Evolutionary conservation across 345 rosid species (phyloP).

Genomic region (Acer saccharum): DNA sequence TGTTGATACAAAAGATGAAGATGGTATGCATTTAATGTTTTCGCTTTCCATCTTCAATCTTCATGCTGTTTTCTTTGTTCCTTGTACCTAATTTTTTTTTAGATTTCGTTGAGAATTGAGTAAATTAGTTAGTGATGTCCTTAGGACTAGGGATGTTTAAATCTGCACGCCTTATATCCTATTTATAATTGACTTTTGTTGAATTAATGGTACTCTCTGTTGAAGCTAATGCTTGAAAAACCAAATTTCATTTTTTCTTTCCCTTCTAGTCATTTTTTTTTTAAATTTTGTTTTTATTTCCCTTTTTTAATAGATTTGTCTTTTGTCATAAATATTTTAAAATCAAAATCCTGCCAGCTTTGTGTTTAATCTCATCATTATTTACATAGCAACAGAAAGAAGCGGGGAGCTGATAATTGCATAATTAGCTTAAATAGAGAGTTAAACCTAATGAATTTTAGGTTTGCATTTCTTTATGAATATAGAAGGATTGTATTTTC

Average conservation of each 20-base stretch:
- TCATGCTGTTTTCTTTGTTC: background rate
- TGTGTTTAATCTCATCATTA: no score
- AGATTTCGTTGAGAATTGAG: background rate
- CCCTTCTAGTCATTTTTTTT: background rate
- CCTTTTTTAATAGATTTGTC: background rate
- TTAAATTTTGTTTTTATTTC: background rate
- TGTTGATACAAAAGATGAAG: constrained; percentile 71
- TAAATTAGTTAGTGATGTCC: background rate
- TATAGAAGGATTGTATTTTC: background rate
- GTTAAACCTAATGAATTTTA: background rate
- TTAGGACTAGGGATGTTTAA: no score
- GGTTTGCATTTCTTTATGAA: background rate
- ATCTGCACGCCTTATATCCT: no score
- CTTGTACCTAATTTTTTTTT: background rate
- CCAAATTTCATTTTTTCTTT: no score
- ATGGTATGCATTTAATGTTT: constrained; percentile 47
- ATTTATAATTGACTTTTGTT: no score
- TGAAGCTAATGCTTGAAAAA: no score
- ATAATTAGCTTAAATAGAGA: no score
- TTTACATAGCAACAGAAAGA: no score
- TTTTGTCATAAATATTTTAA: background rate
- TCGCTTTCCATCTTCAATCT: background rate
- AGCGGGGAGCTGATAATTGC: no score
- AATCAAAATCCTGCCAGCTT: no score
- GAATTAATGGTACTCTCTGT: no score